phyloP scores from a whole-genome alignment of 1,284 basidiomycete genomes.

The Serendipita sp. region DNA sequence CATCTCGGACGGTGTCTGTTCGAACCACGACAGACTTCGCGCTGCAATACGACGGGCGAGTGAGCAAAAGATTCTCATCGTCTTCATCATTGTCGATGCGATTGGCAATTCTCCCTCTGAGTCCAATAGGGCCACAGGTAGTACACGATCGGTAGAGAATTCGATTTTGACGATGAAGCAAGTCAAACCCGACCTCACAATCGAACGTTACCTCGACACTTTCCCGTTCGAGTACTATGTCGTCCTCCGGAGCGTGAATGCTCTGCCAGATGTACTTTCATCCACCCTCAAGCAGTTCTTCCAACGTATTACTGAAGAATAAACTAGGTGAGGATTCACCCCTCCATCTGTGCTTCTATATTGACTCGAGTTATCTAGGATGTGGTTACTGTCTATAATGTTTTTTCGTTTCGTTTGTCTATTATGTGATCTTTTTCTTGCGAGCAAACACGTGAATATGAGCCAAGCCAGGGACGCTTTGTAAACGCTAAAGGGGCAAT shows the following conservation, averaged over 20 bases:
- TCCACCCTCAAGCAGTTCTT: constrained; percentile 88
- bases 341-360: not conserved
- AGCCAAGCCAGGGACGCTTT: constrained; percentile 62
- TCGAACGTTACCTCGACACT: constrained; percentile 84
- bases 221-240: constrained; percentile 99
- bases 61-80: constrained; percentile 88
- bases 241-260: constrained; percentile 80
- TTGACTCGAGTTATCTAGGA: not conserved
- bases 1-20: constrained; percentile 96
- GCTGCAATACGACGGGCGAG: constrained; percentile 73
- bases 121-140: constrained; percentile 14
- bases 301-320: constrained; percentile 56
- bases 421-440: constrained; percentile 11
- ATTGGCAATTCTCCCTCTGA: constrained; percentile 24
- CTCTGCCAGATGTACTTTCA: constrained; percentile 83
- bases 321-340: not conserved
- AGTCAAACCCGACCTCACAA: constrained; percentile 74
- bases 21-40: constrained; percentile 80
- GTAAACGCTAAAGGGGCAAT: constrained; percentile 40
- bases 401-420: not conserved
- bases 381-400: not conserved
- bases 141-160: constrained; percentile 27
- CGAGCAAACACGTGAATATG: constrained; percentile 71
- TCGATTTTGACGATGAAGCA: constrained; percentile 92
- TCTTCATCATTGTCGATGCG: constrained; percentile 93